phyloP scores from a whole-genome alignment of 805 yeast genomes.

The Hyphopichia homilentoma region DNA sequence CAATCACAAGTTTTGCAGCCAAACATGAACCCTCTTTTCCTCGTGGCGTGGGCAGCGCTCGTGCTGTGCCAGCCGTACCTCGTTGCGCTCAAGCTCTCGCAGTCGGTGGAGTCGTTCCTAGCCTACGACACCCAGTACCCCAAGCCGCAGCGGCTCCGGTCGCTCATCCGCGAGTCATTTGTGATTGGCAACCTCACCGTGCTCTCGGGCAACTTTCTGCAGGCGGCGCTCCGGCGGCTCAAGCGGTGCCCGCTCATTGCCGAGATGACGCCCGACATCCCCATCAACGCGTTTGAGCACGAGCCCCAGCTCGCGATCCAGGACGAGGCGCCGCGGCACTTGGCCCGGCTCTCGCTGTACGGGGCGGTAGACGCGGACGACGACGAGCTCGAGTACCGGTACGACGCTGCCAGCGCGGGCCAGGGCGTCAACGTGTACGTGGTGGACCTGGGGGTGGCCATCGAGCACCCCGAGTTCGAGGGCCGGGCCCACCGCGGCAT shows the following conservation, averaged over 20 bases:
- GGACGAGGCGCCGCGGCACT: constrained; percentile 56
- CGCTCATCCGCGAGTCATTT: constrained; percentile 48
- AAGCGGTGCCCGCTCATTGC: constrained; percentile 59
- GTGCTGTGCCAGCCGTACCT: constrained; percentile 38
- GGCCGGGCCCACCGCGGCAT: constrained; percentile 58
- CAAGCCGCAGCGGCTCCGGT: constrained; percentile 38
- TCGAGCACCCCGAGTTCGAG: constrained; percentile 59
- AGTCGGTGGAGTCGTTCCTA: constrained; percentile 46
- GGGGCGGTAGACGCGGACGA: constrained; percentile 18
- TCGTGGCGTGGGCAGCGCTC: too few species aligned
- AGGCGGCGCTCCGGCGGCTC: constrained; percentile 44
- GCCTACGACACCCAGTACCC: constrained; percentile 39
- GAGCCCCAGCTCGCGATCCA: too few species aligned
- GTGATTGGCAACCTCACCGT: constrained; percentile 72
- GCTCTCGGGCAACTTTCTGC: constrained; percentile 59
- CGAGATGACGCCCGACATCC: constrained; percentile 65
- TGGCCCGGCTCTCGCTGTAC: constrained; percentile 59
- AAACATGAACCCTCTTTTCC: too few species aligned
- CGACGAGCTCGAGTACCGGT: constrained; percentile 40
- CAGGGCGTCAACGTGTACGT: constrained; percentile 68
- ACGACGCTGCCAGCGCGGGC: constrained; percentile 47
- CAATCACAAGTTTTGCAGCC: too few species aligned
- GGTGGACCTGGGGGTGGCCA: constrained; percentile 76
- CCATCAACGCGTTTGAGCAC: constrained; percentile 54
- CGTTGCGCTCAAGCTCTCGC: constrained; percentile 49